phyloP scores from a whole-genome alignment of 1,139 yeast species.

The Citeromyces hawaiiensis region DNA sequence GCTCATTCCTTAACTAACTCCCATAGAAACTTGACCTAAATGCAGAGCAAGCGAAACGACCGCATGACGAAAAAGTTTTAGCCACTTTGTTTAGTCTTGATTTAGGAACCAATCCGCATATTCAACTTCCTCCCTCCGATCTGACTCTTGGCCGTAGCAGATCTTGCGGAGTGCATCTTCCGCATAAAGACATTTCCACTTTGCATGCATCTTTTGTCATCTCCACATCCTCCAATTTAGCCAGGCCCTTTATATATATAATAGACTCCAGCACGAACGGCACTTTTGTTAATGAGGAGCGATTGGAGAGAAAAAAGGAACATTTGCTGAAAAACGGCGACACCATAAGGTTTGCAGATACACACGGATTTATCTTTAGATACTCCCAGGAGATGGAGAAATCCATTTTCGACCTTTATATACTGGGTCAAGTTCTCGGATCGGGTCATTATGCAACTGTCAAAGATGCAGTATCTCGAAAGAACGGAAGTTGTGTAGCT shows the following conservation, averaged over 20 bases:
- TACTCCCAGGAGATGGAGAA: constrained; percentile 22
- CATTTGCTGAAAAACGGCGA: constrained; percentile 50
- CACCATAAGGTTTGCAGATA: constrained; percentile 46
- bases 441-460: constrained; percentile 74
- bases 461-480: constrained; percentile 47
- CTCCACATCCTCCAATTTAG: constrained; percentile 20
- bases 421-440: constrained; percentile 50
- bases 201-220: constrained; percentile 43
- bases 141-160: constrained; percentile 44
- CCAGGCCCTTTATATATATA: constrained; percentile 30
- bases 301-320: constrained; percentile 33
- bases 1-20: not conserved
- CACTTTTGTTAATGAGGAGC: constrained; percentile 45
- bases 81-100: constrained; percentile 12
- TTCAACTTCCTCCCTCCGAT: constrained; percentile 7
- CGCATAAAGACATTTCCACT: constrained; percentile 53
- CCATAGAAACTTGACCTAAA: not conserved
- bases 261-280: constrained; percentile 59
- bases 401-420: constrained; percentile 47
- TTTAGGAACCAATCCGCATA: constrained; percentile 7
- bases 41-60: not conserved
- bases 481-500: constrained; percentile 49
- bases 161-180: constrained; percentile 40
- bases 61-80: not conserved
- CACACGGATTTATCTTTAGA: constrained; percentile 42